phyloP scores from a whole-genome alignment of 495 filamentous ascomycete genomes.

The Penicillium cataractarum region DNA sequence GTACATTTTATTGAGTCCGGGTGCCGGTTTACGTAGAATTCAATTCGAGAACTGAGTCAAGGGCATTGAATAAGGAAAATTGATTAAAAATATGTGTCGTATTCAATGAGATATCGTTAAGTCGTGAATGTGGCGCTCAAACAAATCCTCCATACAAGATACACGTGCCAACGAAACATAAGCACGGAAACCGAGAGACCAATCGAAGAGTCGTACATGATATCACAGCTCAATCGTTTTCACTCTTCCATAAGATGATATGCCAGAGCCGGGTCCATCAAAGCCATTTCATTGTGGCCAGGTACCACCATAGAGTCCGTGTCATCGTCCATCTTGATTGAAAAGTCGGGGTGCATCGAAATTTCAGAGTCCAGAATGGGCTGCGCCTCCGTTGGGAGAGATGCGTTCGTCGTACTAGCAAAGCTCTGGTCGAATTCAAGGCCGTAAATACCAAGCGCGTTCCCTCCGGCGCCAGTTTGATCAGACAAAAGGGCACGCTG shows the following conservation, averaged over 20 bases:
- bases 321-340: not conserved
- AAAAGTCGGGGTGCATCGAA: not conserved
- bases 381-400: not conserved
- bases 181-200: not conserved
- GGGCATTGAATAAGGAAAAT: not conserved
- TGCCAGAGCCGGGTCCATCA: not conserved
- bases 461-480: constrained; percentile 31
- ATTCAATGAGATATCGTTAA: not conserved
- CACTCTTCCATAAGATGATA: constrained; percentile 3
- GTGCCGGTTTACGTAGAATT: not conserved
- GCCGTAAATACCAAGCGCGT: constrained; percentile 48
- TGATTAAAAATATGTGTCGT: not conserved
- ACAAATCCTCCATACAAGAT: not conserved
- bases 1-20: not conserved
- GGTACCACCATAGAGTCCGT: constrained; percentile 1
- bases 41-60: not conserved
- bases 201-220: not conserved
- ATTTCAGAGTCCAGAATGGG: not conserved
- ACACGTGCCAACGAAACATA: not conserved
- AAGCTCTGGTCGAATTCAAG: constrained; percentile 40
- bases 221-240: not conserved
- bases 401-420: not conserved
- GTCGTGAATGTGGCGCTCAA: not conserved
- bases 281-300: constrained; percentile 1
- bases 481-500: constrained; percentile 45